Evolutionary conservation across 1,284 basidiomycete genomes (phyloP), one percentile per base, ranked within the genome.

Genomic region (Cerrena zonata): DNA sequence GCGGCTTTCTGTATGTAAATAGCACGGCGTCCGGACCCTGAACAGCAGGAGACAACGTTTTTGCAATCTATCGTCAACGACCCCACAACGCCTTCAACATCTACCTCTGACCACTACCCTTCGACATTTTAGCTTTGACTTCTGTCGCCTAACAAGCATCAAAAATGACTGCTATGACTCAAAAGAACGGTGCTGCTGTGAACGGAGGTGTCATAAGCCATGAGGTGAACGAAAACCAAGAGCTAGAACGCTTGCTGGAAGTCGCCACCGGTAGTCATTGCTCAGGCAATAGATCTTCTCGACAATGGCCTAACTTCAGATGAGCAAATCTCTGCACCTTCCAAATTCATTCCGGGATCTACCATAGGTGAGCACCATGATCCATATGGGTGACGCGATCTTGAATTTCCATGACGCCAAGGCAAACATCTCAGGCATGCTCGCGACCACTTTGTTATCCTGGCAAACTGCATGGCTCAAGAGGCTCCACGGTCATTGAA

Each of bases 401-500:
- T 46, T 49, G 21, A 46, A 11, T 7, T 22, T 23, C 12, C 22
- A 40, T 7, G 7, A 7, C 15, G 7, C 24, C 18, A 53, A 90
- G 88, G 88, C 45, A 91, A 91, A 68, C 88, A 91, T 62, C 67
- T 91, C 36, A 80, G 89, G 43, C 89, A 91, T 72, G 87, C 86
- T 24, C 76, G 84, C 51, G 89, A 91, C 61, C 89, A 91, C 61
- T 91, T 86, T 63, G 70, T 76, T 45, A 74, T 90, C 26, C 74
- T 91, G 4, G 60, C 81, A 41, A 77, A 84, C 43, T 78, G 74
- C 47, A 65, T 82, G 42, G 61, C 70, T n/a, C 68, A 70, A 10
- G 67, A 73, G 21, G 62, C 73, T 5, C 82, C 86, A 36, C 71
- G 75, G 55, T 64, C 76, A 43, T 64, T 92, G 42, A 84, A 82